Evolutionary conservation across 2,329 filamentous ascomycete genomes (phyloP), one percentile per base, ranked within the genome.

Genomic region (Alternaria hordeiaustralica): DNA sequence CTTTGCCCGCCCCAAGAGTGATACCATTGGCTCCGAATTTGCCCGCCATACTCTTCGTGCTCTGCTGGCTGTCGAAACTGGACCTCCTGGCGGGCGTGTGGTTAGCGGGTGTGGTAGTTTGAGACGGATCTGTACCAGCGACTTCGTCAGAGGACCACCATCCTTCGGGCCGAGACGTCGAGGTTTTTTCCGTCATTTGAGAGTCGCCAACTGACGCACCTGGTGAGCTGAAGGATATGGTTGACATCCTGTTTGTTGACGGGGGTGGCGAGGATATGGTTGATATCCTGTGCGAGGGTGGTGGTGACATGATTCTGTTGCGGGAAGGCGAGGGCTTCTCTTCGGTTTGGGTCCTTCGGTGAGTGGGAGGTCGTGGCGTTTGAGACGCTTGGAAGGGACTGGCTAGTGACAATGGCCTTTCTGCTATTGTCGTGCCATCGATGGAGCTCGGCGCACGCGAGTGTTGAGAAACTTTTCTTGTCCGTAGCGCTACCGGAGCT

Each of bases 141-240:
- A 80, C 75, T 49, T 81, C 79, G 45, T 81, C 79, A 1, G 72
- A 76, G 9, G 74, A 77, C 79, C 79, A 81, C 78, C 79, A 81
- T 11, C 78, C 78, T 65, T 80, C 79, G 1, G 79, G 79, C 0
- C 78, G 69, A 3, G 70, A 75, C 2, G 73, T 76, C 3, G 76
- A 75, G 6, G 76, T 74, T 41, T 71, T 74, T 2, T 58, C 66
- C 2, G 78, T 79, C 9, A 71, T 63, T 15, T 79, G 75, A 0
- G 77, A 78, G 4, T 67, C 66, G 44, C 69, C 59, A 3, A 72
- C 51, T 2, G 75, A 75, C 9, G 58, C 62, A 11, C 63, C 68
- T 7, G 74, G 72, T 0, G 75, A 78, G 9, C 64, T 61, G 26
- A 68, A 45, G 11, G 58, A 58, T 30, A 65, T 58, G 8, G 60